A percentile compares a stretch with the other conserved stretches of the same genome.
These are phyloP conservation scores for Candida tammaniensis DNA, from an alignment of 805 yeast species.

Conservation along the genomic window DNA sequence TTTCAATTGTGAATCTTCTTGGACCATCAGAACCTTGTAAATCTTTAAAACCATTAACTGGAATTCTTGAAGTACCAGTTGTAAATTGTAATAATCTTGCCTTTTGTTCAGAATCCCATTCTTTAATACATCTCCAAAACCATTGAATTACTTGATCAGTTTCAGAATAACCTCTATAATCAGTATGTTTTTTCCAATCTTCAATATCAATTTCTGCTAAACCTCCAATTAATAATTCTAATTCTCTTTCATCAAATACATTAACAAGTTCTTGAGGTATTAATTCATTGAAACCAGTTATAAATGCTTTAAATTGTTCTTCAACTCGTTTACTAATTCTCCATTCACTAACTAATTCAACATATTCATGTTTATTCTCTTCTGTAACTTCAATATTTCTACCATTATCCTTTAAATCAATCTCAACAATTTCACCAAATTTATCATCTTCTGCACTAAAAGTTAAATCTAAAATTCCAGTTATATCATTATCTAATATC, in stretches of 20 bases:
- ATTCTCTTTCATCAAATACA: constrained; percentile 96
- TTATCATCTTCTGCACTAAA: constrained; percentile 89
- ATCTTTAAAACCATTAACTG: constrained; percentile 98
- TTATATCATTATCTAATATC: constrained; percentile 93
- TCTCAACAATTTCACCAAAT: constrained; percentile 87
- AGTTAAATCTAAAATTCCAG: constrained; percentile 76
- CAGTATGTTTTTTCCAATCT: constrained; percentile 99
- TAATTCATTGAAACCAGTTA: constrained; percentile 95
- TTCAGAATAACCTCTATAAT: constrained; percentile 96
- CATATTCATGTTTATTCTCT: constrained; percentile 92
- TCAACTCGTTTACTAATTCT: constrained; percentile 89
- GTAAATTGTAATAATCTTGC: constrained; percentile 95
- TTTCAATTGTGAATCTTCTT: constrained; percentile 96
- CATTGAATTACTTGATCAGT: constrained; percentile 95
- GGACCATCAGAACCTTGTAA: constrained; percentile 99
- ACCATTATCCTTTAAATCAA: constrained; percentile 90
- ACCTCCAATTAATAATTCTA: constrained; percentile 96
- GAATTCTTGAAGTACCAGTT: constrained; percentile 98
- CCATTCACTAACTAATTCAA: constrained; percentile 94
- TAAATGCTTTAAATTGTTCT: constrained; percentile 93
- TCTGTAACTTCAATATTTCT: constrained; percentile 87
- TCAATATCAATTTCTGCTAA: constrained; percentile 96
- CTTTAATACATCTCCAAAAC: constrained; percentile 94
- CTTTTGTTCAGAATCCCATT: constrained; percentile 96
- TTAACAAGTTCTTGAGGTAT: constrained; percentile 95